Conservation (phyloP, 768 basidiomycete genomes). For the Podaxis sp. region DNA sequence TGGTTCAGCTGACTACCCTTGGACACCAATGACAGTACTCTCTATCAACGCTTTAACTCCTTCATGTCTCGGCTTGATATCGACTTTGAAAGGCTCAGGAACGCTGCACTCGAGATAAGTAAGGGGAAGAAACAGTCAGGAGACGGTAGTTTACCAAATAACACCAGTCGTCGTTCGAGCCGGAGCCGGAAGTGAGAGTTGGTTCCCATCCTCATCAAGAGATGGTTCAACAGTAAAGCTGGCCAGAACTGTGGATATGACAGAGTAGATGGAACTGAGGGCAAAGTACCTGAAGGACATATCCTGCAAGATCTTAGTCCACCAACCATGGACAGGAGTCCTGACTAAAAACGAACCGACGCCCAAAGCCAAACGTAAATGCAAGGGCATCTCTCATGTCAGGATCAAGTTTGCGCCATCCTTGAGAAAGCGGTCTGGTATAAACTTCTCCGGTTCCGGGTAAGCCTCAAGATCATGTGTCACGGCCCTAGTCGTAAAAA, state of each 20-base stretch:
- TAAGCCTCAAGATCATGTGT: conserved; percentile 26
- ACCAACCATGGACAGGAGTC: background rate
- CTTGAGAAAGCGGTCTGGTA: conserved; percentile 25
- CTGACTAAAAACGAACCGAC: conserved; percentile 6
- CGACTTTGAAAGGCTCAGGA: conserved; percentile 19
- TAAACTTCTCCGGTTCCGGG: conserved; percentile 28
- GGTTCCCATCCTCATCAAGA: background rate
- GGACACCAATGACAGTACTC: background rate
- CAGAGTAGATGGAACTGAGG: conserved; percentile 10
- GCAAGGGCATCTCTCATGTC: conserved; percentile 10
- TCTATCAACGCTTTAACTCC: conserved; percentile 12
- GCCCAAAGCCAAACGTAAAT: conserved; percentile 23
- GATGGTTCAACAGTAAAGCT: conserved; percentile 13
- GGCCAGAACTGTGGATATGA: conserved; percentile 8
- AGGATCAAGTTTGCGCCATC: conserved; percentile 16
- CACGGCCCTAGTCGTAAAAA: conserved; percentile 21
- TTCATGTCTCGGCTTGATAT: conserved; percentile 18
- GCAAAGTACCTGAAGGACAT: conserved; percentile 15
- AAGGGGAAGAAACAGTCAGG: background rate
- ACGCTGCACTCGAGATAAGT: background rate
- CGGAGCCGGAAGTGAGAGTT: no score
- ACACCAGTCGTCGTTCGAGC: background rate
- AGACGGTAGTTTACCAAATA: background rate
- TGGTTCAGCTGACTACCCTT: background rate
- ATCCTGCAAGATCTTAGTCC: conserved; percentile 5